phyloP scores from a whole-genome alignment of 345 rosid species.

The Noccaea bulbosa region DNA sequence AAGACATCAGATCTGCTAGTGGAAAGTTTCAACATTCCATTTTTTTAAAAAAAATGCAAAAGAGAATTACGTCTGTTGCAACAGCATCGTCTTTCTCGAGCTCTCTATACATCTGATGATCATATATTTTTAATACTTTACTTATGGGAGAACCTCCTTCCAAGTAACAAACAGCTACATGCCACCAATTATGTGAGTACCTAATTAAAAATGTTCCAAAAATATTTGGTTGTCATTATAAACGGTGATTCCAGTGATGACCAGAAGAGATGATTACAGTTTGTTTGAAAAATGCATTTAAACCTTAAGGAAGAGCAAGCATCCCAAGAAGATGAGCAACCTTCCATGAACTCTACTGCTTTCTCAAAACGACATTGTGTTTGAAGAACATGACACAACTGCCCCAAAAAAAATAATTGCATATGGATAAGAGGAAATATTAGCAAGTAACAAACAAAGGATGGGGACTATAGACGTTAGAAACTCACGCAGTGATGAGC shows the following conservation, averaged over 20 bases:
- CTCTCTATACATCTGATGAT: conserved; percentile 73
- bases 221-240: background rate
- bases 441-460: background rate
- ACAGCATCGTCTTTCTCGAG: conserved; percentile 60
- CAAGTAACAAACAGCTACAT: conserved; percentile 82
- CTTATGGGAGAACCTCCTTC: conserved; percentile 68
- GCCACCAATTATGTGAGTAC: conserved; percentile 96
- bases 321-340: conserved; percentile 71
- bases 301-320: conserved; percentile 78
- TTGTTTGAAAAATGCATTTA: background rate
- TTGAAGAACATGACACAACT: conserved; percentile 91
- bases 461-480: no score
- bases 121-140: conserved; percentile 64
- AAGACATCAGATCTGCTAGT: conserved; percentile 3
- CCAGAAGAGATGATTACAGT: background rate
- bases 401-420: conserved; percentile 20
- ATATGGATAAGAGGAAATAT: background rate
- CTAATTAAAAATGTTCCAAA: conserved; percentile 42
- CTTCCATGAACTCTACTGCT: conserved; percentile 83
- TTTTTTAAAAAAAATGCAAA: background rate
- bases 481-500: conserved; percentile 79
- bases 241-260: background rate
- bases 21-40: background rate
- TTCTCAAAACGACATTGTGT: conserved; percentile 67
- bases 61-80: conserved; percentile 51